Conservation (phyloP, 345 rosid species). For the Moringa oleifera region DNA sequence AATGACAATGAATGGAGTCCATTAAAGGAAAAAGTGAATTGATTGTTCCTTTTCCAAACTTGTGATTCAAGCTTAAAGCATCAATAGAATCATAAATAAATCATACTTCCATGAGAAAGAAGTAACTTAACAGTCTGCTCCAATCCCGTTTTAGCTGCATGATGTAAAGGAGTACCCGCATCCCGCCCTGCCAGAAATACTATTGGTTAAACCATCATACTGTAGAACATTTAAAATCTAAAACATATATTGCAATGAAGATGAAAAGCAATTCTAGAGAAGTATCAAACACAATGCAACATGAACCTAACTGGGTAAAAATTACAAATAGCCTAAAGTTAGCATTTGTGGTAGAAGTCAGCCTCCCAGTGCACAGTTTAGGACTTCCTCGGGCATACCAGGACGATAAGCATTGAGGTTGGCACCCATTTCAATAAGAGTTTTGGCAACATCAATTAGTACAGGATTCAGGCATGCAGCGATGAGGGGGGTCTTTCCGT, state of each 20-base stretch:
- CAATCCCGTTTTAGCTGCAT: conserved; percentile 94
- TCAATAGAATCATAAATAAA: neutral
- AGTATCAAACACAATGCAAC: neutral
- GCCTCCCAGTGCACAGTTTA: neutral
- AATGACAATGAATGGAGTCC: conserved; percentile 7
- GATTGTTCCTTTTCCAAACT: neutral
- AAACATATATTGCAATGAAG: no score
- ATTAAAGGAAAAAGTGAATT: conserved; percentile 1
- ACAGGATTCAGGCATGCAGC: conserved; percentile 67
- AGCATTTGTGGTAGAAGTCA: neutral
- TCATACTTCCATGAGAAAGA: conserved; percentile 68
- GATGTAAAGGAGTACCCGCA: conserved; percentile 93
- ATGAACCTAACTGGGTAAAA: neutral
- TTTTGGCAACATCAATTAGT: conserved; percentile 58
- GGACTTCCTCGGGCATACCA: conserved; percentile 28
- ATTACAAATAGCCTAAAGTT: neutral
- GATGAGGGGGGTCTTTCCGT: conserved; percentile 92
- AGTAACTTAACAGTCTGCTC: conserved; percentile 72
- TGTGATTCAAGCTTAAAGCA: neutral
- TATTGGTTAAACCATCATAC: no score
- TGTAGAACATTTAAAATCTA: no score
- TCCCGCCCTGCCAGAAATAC: conserved; percentile 49
- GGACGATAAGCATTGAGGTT: conserved; percentile 85
- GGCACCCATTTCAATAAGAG: conserved; percentile 83
- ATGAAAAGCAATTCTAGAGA: no score